Base-by-base conservation (phyloP, 495 filamentous ascomycete species). In the Penicillium diatomitis region DNA sequence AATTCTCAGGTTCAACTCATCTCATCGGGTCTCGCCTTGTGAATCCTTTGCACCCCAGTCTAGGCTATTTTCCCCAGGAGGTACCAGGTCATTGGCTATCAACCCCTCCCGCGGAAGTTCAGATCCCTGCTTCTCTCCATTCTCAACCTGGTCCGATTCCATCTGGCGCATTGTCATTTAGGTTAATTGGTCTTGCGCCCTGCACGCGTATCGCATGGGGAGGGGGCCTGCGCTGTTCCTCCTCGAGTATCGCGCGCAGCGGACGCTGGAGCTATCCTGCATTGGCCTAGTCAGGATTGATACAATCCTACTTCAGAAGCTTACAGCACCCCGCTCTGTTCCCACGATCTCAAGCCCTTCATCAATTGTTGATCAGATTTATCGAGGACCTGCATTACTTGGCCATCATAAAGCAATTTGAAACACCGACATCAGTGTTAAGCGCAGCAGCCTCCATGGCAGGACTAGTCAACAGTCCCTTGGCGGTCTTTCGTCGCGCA, bases 401-500 rank as follows among this genome's bases (percentile, higher is more conserved):
- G 20, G 20, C 20, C 20, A 20, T 20, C 20, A 20, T 20, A 20
- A 20, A 20, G 20, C 20, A 20, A 2, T 20, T 20, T 20, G 20
- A 20, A 20, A 20, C 20, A 20, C 20, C 20, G 20, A 0, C 20
- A 20, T 20, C 20, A 20, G 20, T 20, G 20, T 20, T 20, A 20
- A 20, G 20, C 20, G 2, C 20, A 20, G 44, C 9, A 29, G 1
- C 20, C 41, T 60, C 29, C 28, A 69, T 72, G 67, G 51, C 61
- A 8, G 56, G 54, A 44, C 50, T 65, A 11, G 54, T 67, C 50
- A 62, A 51, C 46, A 52, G 50, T 11, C 65, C 67, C 27, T 57
- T 72, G 51, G 52, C 55, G 27, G 51, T 65, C 5, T 63, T 72
- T 38, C 68, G 68, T 46, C 62, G 60, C 32, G 47, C 55, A 27